A percentile compares a stretch with the other conserved stretches of the same genome.
Conservation (phyloP, 305 asterid genomes). For the Fraxinus greggii region DNA sequence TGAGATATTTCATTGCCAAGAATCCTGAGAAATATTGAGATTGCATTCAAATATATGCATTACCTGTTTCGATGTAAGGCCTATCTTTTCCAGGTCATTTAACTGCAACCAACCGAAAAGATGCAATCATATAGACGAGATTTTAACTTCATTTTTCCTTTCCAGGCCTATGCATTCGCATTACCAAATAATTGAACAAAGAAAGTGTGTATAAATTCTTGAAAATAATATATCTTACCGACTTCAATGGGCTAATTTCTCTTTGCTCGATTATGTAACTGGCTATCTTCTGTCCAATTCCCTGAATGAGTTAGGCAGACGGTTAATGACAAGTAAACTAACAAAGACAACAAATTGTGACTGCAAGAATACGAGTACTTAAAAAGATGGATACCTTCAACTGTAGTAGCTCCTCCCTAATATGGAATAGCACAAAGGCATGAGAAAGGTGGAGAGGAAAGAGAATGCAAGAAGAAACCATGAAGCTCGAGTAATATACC, state of each 20-base stretch:
- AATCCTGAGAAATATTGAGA: neutral
- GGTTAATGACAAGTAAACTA: neutral
- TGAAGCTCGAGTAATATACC: conserved; percentile 35
- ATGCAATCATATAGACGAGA: too few relatives aligned
- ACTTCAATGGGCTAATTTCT: conserved; percentile 68
- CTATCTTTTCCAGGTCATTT: conserved; percentile 67
- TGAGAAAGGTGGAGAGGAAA: neutral
- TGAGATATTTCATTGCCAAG: neutral
- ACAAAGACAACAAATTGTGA: neutral
- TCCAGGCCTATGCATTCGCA: neutral
- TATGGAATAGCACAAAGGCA: conserved; percentile 12
- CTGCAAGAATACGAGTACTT: neutral
- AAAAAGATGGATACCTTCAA: conserved; percentile 47
- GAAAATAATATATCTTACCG: conserved; percentile 43
- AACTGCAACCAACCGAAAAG: conserved; percentile 45
- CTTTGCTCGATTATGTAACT: conserved; percentile 71
- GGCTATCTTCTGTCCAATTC: conserved; percentile 79
- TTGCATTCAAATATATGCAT: neutral
- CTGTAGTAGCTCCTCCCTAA: conserved; percentile 76
- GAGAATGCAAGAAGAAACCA: neutral
- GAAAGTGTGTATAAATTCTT: neutral
- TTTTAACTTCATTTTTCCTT: neutral
- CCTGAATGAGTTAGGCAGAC: conserved; percentile 40
- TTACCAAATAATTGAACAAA: neutral
- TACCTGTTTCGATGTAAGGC: conserved; percentile 85